Base-by-base conservation (phyloP, 2,329 filamentous ascomycete genomes). In the Colletotrichum sp. region DNA sequence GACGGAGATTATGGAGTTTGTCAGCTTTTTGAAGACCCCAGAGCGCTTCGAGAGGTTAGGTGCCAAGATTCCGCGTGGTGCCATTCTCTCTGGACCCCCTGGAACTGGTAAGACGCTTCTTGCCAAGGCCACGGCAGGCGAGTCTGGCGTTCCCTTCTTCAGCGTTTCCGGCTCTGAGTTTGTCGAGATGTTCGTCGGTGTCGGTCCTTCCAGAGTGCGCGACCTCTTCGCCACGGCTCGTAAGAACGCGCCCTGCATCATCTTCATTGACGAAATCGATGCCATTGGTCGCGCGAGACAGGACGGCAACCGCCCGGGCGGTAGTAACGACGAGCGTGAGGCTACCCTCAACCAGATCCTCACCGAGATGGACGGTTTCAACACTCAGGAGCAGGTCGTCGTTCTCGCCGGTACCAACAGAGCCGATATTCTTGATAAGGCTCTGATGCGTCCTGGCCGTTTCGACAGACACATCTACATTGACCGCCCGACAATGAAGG, bases 281-380 rank as follows among this genome's bases (percentile, higher is more conserved):
- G 97, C 97, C 74, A 98, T 99, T 81, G 97, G 97, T 80, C 95
- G 96, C 83, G 94, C 96, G 71, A 92, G 97, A 86, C 90, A 93
- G 27, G 98, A 98, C 83, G 92, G 93, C 44, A 94, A 93, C 78
- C 81, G 82, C 63, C 87, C 87, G 74, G 94, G 94, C 44, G 44
- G 44, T 52, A 97, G 97, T 77, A 98, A 98, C 82, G 97, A 99
- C 82, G 97, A 99, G 87, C 94, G 97, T 77, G 97, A 99, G 87
- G 95, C 95, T 64, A 99, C 97, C 0, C 92, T 99, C 32, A 99
- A 99, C 86, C 97, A 99, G 87, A 98, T 99, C 77, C 89, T 99
- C 70, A 99, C 97, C 1, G 97, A 99, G 85, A 99, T 99, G 97
- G 97, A 99, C 83, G 97, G 96, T 74, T 98, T 98, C 92, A 98